These are phyloP conservation scores for Closterium sp. DNA, from an alignment of 139 green algal species.

Conservation along the genomic window DNA sequence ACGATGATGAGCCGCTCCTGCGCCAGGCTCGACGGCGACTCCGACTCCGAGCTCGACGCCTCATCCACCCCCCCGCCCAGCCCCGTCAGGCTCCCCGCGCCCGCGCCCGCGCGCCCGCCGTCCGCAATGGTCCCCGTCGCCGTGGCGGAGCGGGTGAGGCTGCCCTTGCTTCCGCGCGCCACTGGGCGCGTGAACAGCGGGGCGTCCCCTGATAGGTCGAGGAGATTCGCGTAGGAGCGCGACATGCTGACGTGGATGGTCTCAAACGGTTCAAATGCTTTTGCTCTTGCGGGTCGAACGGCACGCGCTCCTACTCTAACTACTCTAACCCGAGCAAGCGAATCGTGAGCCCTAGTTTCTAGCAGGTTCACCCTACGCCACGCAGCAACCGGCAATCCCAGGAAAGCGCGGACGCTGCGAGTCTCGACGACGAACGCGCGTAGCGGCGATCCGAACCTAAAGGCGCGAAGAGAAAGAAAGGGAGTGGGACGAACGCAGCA, in stretches of 20 bases:
- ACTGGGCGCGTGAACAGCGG: slow-evolving; percentile 30
- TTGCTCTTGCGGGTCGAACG: not conserved
- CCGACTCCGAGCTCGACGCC: slow-evolving; percentile 25
- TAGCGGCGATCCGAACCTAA: no score
- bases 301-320: not conserved
- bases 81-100: not conserved
- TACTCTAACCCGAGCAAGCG: not conserved
- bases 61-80: slow-evolving; percentile 5
- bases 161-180: not conserved
- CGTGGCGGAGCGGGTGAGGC: slow-evolving; percentile 3
- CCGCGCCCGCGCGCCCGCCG: not conserved
- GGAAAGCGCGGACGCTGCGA: no score
- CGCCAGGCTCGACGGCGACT: slow-evolving; percentile 36
- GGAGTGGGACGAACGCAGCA: no score
- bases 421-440: no score
- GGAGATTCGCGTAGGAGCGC: slow-evolving; percentile 47
- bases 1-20: slow-evolving; percentile 84
- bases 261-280: not conserved
- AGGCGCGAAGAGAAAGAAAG: no score
- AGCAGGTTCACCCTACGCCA: not conserved
- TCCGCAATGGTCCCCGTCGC: not conserved
- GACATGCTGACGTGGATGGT: slow-evolving; percentile 28
- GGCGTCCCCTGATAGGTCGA: slow-evolving; percentile 37
- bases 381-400: not conserved
- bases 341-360: not conserved